Conservation (phyloP, 2,329 filamentous ascomycete species). For the Penicillium carneum region DNA sequence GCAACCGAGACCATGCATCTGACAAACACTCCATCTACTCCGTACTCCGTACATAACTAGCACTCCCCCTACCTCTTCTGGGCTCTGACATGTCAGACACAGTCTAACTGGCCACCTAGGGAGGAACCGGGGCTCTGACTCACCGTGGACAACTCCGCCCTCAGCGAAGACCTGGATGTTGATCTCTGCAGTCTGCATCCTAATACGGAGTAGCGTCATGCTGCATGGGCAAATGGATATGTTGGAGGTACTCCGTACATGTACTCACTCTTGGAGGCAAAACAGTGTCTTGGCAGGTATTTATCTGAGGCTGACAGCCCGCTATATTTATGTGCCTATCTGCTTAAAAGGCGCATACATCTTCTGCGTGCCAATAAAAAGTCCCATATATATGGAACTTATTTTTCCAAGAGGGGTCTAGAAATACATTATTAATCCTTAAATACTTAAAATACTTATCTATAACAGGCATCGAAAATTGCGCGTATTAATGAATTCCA, state of each 20-base stretch:
- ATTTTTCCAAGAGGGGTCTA: background rate
- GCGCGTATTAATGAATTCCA: conserved; percentile 2
- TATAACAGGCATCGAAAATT: background rate
- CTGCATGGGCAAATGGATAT: conserved; percentile 18
- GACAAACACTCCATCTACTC: background rate
- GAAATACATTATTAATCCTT: conserved; percentile 7
- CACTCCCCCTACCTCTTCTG: background rate
- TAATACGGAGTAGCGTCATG: conserved; percentile 31
- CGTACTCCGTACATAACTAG: too few species aligned
- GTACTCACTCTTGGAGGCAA: background rate
- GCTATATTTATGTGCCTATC: conserved; percentile 14
- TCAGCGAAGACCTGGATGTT: conserved; percentile 3
- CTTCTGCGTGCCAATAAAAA: background rate
- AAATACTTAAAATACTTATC: conserved; percentile 4
- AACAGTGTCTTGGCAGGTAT: background rate
- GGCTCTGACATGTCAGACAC: conserved; percentile 19
- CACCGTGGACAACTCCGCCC: conserved; percentile 19
- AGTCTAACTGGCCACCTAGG: conserved; percentile 9
- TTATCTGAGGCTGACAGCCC: background rate
- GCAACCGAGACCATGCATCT: conserved; percentile 17
- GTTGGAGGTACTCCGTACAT: background rate
- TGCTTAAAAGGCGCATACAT: conserved; percentile 26
- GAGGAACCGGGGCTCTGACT: conserved; percentile 26
- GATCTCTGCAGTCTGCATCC: conserved; percentile 32
- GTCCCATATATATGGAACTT: conserved; percentile 8